These are phyloP conservation scores for Penicillium turbatum DNA, from an alignment of 495 filamentous ascomycete genomes.

Conservation along the genomic window DNA sequence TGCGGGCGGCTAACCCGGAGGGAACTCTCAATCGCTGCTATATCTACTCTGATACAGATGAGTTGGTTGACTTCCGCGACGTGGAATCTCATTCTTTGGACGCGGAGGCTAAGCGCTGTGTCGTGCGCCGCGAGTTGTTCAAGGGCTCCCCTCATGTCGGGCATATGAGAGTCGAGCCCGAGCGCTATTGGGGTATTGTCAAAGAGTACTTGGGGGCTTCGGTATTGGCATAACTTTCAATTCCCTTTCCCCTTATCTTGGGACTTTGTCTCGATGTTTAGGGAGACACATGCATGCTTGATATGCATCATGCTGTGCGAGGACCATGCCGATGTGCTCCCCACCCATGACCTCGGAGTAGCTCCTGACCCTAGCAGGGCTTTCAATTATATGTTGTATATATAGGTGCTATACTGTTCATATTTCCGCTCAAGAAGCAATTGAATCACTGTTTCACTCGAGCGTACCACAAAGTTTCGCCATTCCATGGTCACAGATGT, in stretches of 20 bases:
- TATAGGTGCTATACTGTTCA: background rate
- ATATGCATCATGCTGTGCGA: background rate
- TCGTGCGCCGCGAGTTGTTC: conserved; percentile 39
- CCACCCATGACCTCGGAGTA: background rate
- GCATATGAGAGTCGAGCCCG: conserved; percentile 41
- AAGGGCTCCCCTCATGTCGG: conserved; percentile 40
- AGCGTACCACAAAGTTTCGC: background rate
- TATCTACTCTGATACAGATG: conserved; percentile 45
- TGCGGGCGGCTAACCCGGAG: conserved; percentile 19
- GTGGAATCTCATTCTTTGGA: conserved; percentile 42
- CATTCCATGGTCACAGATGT: background rate
- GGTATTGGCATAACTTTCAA: background rate
- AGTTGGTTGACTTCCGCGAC: conserved; percentile 35
- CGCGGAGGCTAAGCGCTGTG: conserved; percentile 33
- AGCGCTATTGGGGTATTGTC: conserved; percentile 43
- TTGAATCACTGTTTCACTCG: background rate
- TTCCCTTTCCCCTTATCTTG: background rate
- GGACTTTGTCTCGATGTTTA: background rate
- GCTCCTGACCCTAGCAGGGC: too few species aligned
- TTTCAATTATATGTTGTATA: background rate
- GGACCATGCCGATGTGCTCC: background rate
- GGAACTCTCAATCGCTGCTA: conserved; percentile 32
- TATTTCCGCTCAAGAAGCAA: background rate
- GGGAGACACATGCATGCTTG: too few species aligned
- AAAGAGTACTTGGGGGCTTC: conserved; percentile 20